Evolutionary conservation across 352 stramenopile genomes (phyloP), one percentile per base, ranked within the genome.

Genomic region (Elongisporangium undulatum): DNA sequence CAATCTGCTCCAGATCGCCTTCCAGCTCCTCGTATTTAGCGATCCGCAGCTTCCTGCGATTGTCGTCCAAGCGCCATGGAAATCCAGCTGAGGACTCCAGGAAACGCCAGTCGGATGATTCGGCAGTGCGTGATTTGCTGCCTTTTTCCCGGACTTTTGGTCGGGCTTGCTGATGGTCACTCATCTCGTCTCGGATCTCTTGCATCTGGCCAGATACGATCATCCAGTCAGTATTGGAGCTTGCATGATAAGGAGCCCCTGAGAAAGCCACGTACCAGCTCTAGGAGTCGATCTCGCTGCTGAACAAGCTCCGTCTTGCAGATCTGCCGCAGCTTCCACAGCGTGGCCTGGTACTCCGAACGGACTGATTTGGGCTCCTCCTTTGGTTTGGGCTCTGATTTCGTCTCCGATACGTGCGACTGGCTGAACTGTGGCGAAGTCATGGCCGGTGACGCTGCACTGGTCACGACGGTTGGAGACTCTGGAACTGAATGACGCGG

Each of bases 291-390:
- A 51, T 79, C 65, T 10, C 82, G 76, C 53, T 89, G 82, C 9
- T 64, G 57, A 4, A 77, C 49, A 0, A 90, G 64, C 41, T 92
- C 77, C 4, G 85, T 66, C 56, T 83, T 79, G 56, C 71, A 89
- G 10, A 92, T 63, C 53, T 80, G 81, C 9, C 76, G 67, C 24
- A 92, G 51, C 49, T 78, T 79, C 82, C 77, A 89, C 7, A 92
- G 67, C 21, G 62, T 66, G 29, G 62, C 29, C 45, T 79, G 77
- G 48, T 85, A 88, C 24, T 72, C 51, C 3, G 53, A 45, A 52
- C 56, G 61, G 19, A 79, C 51, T 6, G 22, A 34, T 50, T 64
- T 68, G 10, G 50, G 53, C 24, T 66, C 57, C 0, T 22, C 49
- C 23, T 53, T 53, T 0, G 29, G 34, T 19, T 39, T 59, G 41